Conservation (phyloP, 148 eudicot genomes). For the Spergularia bocconei region DNA sequence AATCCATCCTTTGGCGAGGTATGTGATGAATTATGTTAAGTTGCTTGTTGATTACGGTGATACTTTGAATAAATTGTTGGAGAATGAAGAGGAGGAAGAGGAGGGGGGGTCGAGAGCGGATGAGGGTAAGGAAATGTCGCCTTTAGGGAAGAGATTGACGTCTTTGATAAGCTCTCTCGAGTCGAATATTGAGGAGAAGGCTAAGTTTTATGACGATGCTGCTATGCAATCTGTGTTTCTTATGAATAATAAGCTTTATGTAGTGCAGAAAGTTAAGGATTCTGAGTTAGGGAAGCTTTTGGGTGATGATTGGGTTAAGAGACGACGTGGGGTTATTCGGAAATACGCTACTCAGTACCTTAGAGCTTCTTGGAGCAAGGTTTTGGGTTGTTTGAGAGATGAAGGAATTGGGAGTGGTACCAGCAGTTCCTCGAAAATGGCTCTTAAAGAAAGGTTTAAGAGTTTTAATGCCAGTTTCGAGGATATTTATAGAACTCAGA, state of each 20-base stretch:
- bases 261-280: conserved; percentile 84
- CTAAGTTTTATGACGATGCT: conserved; percentile 64
- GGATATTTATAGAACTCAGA: conserved; percentile 77
- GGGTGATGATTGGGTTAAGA: conserved; percentile 84
- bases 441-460: conserved; percentile 83
- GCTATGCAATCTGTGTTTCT: conserved; percentile 74
- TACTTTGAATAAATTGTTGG: conserved; percentile 56
- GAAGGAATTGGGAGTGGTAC: conserved; percentile 83
- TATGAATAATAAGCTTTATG: conserved; percentile 84
- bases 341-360: conserved; percentile 73
- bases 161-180: conserved; percentile 55
- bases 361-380: conserved; percentile 83
- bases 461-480: conserved; percentile 83
- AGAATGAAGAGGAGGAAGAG: conserved; percentile 25
- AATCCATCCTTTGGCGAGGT: conserved; percentile 77
- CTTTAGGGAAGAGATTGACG: conserved; percentile 49
- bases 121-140: conserved; percentile 42
- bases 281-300: conserved; percentile 75
- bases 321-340: conserved; percentile 68
- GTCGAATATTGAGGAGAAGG: conserved; percentile 74
- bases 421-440: conserved; percentile 62
- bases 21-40: conserved; percentile 91
- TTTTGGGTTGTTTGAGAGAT: conserved; percentile 69
- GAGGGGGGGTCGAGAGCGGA: conserved; percentile 6
- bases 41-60: conserved; percentile 78